phyloP scores from a whole-genome alignment of 2,329 filamentous ascomycete genomes.

The Aureobasidium musti region DNA sequence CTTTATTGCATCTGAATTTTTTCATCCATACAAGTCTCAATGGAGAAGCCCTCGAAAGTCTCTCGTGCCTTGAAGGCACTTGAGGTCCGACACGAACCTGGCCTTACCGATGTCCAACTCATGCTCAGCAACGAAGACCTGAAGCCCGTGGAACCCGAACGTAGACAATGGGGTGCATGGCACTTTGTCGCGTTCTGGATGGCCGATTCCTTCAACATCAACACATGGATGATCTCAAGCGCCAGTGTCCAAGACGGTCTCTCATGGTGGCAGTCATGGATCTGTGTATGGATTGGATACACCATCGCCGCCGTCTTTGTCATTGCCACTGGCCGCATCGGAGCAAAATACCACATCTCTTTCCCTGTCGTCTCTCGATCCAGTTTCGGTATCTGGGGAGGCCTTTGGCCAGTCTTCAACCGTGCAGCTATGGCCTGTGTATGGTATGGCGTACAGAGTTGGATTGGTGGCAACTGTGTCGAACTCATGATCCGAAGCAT shows the following conservation, averaged over 20 bases:
- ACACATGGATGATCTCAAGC: conserved; percentile 65
- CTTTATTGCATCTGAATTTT: neutral
- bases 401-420: conserved; percentile 86
- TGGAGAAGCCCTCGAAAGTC: conserved; percentile 17
- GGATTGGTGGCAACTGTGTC: conserved; percentile 71
- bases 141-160: conserved; percentile 68
- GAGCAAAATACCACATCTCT: conserved; percentile 82
- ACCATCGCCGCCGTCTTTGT: conserved; percentile 74
- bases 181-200: conserved; percentile 88
- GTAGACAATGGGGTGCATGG: conserved; percentile 81
- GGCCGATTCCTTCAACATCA: conserved; percentile 80
- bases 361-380: conserved; percentile 79
- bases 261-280: conserved; percentile 54
- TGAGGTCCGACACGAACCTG: conserved; percentile 60
- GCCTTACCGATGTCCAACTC: conserved; percentile 76
- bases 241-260: conserved; percentile 74
- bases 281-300: conserved; percentile 66
- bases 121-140: conserved; percentile 74
- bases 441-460: conserved; percentile 84
- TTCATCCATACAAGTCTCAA: conserved; percentile 30
- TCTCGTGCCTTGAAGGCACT: conserved; percentile 49
- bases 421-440: conserved; percentile 81
- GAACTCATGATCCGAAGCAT: conserved; percentile 87
- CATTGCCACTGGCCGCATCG: conserved; percentile 76
- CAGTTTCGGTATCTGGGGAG: conserved; percentile 87